Evolutionary conservation across 192 early-diverging fungal genomes (phyloP).

Genomic region (Geranomyces variabilis): DNA sequence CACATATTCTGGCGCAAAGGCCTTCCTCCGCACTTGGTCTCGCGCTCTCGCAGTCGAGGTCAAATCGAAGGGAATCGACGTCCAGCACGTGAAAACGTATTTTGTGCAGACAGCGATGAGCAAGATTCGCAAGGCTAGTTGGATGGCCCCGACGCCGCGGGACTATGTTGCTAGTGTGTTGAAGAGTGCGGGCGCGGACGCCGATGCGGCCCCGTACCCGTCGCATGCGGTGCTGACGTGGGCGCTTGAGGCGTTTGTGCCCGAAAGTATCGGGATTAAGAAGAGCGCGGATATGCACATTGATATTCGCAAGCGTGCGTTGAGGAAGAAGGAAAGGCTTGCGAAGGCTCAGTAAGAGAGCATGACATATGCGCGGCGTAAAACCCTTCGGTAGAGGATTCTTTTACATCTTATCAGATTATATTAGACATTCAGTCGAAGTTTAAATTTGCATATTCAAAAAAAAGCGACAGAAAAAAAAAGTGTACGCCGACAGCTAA

Average conservation of each 20-base stretch:
- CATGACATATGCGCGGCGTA: too few species aligned
- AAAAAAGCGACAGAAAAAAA: too few species aligned
- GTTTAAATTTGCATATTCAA: too few species aligned
- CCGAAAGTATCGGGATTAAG: constrained; percentile 60
- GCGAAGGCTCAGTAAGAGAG: background rate
- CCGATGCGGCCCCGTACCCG: constrained; percentile 68
- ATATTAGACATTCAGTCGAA: too few species aligned
- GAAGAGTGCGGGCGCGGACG: constrained; percentile 67
- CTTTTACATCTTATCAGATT: too few species aligned
- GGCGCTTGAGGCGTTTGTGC: constrained; percentile 65
- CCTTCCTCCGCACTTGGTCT: constrained; percentile 88
- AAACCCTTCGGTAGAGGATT: too few species aligned
- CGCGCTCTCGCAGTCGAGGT: constrained; percentile 86
- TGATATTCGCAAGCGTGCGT: constrained; percentile 72
- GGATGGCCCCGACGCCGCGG: constrained; percentile 78
- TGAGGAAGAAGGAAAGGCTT: constrained; percentile 60
- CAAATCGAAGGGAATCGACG: constrained; percentile 67
- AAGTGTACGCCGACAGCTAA: too few species aligned
- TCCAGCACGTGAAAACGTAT: constrained; percentile 93
- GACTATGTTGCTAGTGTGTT: constrained; percentile 78
- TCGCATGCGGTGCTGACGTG: constrained; percentile 73
- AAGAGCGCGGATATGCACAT: constrained; percentile 61
- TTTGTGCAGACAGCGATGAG: constrained; percentile 96
- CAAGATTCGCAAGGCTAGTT: constrained; percentile 83
- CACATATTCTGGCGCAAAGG: constrained; percentile 92